Evolutionary conservation across 2,329 filamentous ascomycete genomes (phyloP), one percentile per base, ranked within the genome.

Genomic region (Cadophora gregata): DNA sequence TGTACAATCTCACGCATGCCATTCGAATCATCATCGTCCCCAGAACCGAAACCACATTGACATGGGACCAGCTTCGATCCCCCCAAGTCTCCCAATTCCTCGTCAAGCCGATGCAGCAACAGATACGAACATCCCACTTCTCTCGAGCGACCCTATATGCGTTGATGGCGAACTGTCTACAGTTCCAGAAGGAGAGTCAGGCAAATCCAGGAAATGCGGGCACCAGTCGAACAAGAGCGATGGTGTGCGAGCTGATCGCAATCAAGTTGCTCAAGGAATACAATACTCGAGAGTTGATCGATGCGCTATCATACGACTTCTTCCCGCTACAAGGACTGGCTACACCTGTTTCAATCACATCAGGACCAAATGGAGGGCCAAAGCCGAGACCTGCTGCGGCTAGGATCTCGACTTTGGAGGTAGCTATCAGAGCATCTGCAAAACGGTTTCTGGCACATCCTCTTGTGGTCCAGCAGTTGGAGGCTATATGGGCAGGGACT

Each of bases 21-120:
- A 94, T 97, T 70, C 91, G 95, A 71, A 88, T 93, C 62, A 85
- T 97, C 65, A 89, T 98, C 67, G 87, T 92, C 71, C 85, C 92
- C 67, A 89, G 92, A 76, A 97, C 93, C 79, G 95, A 98, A 81
- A 97, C 94, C 1, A 95, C 93, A 0, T 81, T 98, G 60, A 90
- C 93, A 19, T 98, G 94, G 94, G 95, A 98, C 71, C 95, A 98
- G 78, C 84, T 98, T 69, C 88, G 94, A 70, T 97, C 93, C n/a
- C 95, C 95, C 3, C 95, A 98, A 77, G 90, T 98, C 65, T 97
- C 93, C 19, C 94, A 97, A 77, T 98, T 98, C 77, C 85, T 98
- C 42, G 87, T 97, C 76, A 97, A 97, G 82, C 95, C 95, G 2
- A 96, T 97, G 82, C 93, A 96, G 79, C 91, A 96, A 77, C 91